Base-by-base conservation (phyloP, 768 basidiomycete genomes). In the Polyporus arcularius region DNA sequence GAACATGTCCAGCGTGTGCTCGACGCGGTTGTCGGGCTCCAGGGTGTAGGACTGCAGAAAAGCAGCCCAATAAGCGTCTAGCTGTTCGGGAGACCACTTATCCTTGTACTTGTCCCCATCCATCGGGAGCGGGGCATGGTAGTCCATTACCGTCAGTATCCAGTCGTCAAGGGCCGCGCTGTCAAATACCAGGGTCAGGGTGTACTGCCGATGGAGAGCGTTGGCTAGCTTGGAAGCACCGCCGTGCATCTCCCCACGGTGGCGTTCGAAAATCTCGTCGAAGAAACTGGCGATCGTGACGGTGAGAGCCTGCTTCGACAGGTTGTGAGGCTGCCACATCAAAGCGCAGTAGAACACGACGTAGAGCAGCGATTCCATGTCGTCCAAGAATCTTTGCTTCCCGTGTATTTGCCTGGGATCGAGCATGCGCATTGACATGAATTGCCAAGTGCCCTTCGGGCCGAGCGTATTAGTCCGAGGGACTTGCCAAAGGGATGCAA, bases 21-120 rank as follows among this genome's bases (percentile, higher is more conserved):
- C 46, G 55, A 56, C 32, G n/a, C 55, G 55, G 30, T 56, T 40
- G 32, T 47, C 31, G 31, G n/a, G 42, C 10, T 47, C 45, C 31
- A 56, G 45, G 18, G 31, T 28, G 32, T 40, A 30, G 7, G 55
- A 38, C 45, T 35, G 31, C 18, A 56, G 55, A 32, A 56, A 56
- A 5, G 26, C n/a, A 8, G 55, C 18, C 55, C 55, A 56, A 35
- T 32, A 56, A n/a, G 12, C 18, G 35, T 56, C 45, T 4, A 56
- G 12, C 11, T 15, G n/a, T 6, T 56, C 55, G 14, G 45, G 32
- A 7, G 30, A 48, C 15, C 32, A n/a, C 18, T 56, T 46, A 30
- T n/a, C 55, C 18, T 26, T 47, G 15, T 18, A 16, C 31, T 38
- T 12, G 32, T 21, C 43, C 16, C 12, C 3, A n/a, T 18, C 30